Base-by-base conservation (phyloP, 208 protist species). In the Leishmania braziliensis region DNA sequence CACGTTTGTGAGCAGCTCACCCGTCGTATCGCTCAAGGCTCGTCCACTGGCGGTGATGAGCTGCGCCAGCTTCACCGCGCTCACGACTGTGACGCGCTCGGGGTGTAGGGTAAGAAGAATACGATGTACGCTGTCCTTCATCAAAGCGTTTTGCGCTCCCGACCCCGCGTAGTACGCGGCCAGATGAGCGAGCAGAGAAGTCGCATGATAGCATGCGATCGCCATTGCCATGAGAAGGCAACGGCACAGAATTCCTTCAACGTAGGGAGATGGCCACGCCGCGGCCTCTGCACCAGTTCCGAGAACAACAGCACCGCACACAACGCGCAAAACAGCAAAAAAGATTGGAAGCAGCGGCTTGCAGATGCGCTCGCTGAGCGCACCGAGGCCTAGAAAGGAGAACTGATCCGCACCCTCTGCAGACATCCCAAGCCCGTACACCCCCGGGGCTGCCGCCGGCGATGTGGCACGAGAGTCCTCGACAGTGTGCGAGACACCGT, bases 1-100 rank as follows among this genome's bases (percentile, higher is more conserved):
- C 48, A 92, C 86, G 84, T 94, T 88, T 23, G 92, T 96, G 20
- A 96, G 72, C 3, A 96, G 51, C 26, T 86, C 81, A 29, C 81
- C 87, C n/a, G 90, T 74, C 5, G 82, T 85, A 65, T 91, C 84
- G 12, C 84, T 73, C 53, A 86, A 85, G 60, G 85, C 87, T 50
- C 65, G 54, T 23, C 81, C 89, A 66, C 91, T 92, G 48, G 83
- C 77, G 29, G 83, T 71, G 75, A 96, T 83, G 50, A 93, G 65
- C 62, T 90, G 83, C 23, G 89, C 83, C 43, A 96, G 84, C 71
- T 88, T 85, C 63, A 86, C 86, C 4, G 88, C 78, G 62, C 88
- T 92, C 48, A 93, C 85, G 23, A 90, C 50, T 8, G 88, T 74
- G 36, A 94, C 86, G 36, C 92, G 89, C 79, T 93, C 91, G 3